phyloP scores from a whole-genome alignment of 1,139 yeast genomes.

The Taphrina pruni region DNA sequence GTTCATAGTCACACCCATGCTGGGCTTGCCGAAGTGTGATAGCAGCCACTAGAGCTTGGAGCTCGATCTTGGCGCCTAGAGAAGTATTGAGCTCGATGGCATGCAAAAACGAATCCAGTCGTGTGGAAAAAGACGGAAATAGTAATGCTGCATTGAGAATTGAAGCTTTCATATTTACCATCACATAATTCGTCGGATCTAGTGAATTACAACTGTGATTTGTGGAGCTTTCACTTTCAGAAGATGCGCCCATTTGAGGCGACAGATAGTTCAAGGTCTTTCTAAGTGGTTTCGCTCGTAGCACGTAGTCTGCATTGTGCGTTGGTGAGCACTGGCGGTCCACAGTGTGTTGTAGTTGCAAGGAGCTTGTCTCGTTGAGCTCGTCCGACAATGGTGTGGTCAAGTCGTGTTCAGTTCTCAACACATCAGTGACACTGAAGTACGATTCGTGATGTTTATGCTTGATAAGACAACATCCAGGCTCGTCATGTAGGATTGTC shows the following conservation, averaged over 20 bases:
- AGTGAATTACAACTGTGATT: background rate
- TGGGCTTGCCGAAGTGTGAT: constrained; percentile 38
- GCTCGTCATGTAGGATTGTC: background rate
- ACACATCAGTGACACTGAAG: background rate
- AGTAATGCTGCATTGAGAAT: constrained; percentile 19
- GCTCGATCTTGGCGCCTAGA: constrained; percentile 17
- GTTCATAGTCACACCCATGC: constrained; percentile 42
- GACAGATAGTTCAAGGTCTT: constrained; percentile 19
- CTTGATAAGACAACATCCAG: background rate
- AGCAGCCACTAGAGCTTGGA: constrained; percentile 35
- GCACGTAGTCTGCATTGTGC: background rate
- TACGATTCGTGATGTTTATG: background rate
- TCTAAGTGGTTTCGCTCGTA: constrained; percentile 15
- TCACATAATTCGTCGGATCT: constrained; percentile 12
- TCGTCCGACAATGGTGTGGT: background rate
- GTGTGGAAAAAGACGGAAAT: constrained; percentile 34
- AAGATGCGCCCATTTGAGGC: background rate
- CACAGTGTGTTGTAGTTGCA: background rate
- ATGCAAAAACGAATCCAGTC: constrained; percentile 39
- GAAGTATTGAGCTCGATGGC: constrained; percentile 34
- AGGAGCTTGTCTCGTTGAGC: too few relatives aligned
- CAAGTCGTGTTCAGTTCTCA: background rate
- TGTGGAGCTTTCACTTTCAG: background rate
- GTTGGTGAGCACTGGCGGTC: background rate
- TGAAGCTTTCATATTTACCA: constrained; percentile 26